Evolutionary conservation across 495 filamentous ascomycete genomes (phyloP), one percentile per base, ranked within the genome.

Genomic region (Neurospora tetrasperma): DNA sequence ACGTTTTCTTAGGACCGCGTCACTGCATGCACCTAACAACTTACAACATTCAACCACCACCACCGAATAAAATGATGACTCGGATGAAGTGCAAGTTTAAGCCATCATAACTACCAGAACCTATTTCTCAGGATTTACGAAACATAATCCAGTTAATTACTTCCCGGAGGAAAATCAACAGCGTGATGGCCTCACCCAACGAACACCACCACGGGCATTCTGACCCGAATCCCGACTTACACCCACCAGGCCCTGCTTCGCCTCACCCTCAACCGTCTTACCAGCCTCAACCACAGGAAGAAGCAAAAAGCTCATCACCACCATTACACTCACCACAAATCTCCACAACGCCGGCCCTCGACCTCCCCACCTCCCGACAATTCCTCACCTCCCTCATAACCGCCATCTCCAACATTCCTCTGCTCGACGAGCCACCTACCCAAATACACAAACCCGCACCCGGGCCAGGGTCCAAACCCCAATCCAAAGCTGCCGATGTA

Each of bases 321-420:
- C 66, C 6, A 46, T 59, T n/a, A 48, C 42, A n/a, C 7, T 42
- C 31, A 76, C 20, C 23, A 75, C 31, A 69, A 73, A 71, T 35
- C 44, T 38, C 69, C 39, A 8, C 39, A 6, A 38, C 35, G 35
- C 35, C 35, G 0, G 5, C 44, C 11, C 38, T 66, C 11, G 20
- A 71, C 35, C 78, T 86, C 23, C 83, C 85, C 1, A 77, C 78
- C 31, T 76, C 84, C 4, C 80, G 85, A 41, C 38, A 78, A 20
- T 76, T 88, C 68, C 78, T 87, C 41, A 87, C 83, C 43, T 82
- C 81, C 38, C 81, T 88, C 68, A 74, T 88, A 48, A 77, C 80
- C 74, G 78, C 81, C 70, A 82, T 88, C 62, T 41, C 83, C 71
- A 73, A 73, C 39, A 81, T 81, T 73, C 83, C 82, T 69, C 73